Conservation (phyloP, 805 yeast species). For the Isabelozyma heimii region DNA sequence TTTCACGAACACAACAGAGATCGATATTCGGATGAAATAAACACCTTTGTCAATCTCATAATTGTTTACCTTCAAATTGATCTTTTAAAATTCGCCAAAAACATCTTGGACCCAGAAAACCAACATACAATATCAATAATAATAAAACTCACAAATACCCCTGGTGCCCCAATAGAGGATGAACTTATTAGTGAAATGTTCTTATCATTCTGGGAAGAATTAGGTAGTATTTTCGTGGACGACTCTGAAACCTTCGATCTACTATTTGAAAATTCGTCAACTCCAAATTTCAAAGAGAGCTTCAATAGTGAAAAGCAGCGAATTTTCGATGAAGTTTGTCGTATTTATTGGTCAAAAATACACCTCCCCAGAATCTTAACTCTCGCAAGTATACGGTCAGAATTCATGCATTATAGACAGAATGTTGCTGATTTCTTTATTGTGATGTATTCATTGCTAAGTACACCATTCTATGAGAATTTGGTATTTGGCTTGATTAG, state of each 20-base stretch:
- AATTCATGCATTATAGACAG: conserved; percentile 65
- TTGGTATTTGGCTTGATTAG: conserved; percentile 35
- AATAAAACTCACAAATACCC: conserved; percentile 52
- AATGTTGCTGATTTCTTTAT: conserved; percentile 81
- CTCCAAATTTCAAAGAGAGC: neutral
- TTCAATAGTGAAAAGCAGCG: conserved; percentile 29
- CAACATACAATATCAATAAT: conserved; percentile 47
- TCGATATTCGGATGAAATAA: conserved; percentile 30
- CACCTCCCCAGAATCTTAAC: conserved; percentile 40
- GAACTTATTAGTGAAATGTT: conserved; percentile 53
- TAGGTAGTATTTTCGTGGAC: conserved; percentile 54
- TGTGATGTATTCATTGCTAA: conserved; percentile 63
- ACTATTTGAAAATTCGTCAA: conserved; percentile 9
- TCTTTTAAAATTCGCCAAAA: conserved; percentile 38
- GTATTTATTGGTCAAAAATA: conserved; percentile 67
- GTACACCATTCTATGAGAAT: conserved; percentile 45
- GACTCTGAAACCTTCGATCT: conserved; percentile 38
- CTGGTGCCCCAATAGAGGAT: conserved; percentile 56
- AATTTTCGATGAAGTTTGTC: conserved; percentile 52
- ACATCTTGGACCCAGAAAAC: conserved; percentile 31
- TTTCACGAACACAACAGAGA: conserved; percentile 26
- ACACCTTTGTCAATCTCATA: conserved; percentile 43
- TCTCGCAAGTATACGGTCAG: conserved; percentile 39
- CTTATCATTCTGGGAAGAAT: conserved; percentile 67
- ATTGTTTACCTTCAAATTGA: conserved; percentile 48